A percentile compares a stretch with the other conserved stretches of the same genome.
Evolutionary conservation across 306 rosid genomes (phyloP).

Genomic region (Glycyrrhiza uralensis): DNA sequence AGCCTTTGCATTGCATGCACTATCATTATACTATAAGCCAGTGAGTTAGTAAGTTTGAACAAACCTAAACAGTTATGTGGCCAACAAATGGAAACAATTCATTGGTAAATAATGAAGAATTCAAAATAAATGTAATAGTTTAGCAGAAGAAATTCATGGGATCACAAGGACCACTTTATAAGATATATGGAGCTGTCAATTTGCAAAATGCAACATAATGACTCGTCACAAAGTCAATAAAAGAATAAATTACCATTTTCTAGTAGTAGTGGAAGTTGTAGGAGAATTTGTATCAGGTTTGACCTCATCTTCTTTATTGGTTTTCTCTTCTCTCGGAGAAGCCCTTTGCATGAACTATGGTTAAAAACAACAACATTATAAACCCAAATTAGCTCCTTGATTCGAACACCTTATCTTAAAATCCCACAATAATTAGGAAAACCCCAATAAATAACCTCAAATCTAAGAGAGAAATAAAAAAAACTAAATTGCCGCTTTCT

Average conservation of each 20-base stretch:
- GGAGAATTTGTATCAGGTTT: constrained; percentile 38
- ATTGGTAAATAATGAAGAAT: background rate
- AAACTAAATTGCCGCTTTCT: background rate
- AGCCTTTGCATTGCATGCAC: background rate
- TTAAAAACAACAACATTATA: background rate
- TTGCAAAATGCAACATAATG: background rate
- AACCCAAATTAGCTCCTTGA: background rate
- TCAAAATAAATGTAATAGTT: no score
- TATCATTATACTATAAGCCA: background rate
- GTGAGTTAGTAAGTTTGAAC: no score
- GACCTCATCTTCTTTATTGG: constrained; percentile 49
- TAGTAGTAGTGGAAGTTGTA: constrained; percentile 25
- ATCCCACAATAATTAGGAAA: background rate
- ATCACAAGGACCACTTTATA: no score
- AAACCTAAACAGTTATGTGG: background rate
- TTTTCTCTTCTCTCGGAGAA: constrained; percentile 52
- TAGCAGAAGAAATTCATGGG: no score
- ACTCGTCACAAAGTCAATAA: background rate
- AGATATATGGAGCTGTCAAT: background rate
- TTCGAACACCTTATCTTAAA: background rate
- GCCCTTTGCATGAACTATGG: constrained; percentile 89
- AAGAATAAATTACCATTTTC: constrained; percentile 51
- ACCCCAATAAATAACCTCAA: background rate
- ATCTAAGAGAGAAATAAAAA: no score
- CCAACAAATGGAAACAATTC: background rate